A percentile compares a stretch with the other conserved stretches of the same genome.
Evolutionary conservation across 805 yeast genomes (phyloP).

Genomic region (Wickerhamiella siamensis): DNA sequence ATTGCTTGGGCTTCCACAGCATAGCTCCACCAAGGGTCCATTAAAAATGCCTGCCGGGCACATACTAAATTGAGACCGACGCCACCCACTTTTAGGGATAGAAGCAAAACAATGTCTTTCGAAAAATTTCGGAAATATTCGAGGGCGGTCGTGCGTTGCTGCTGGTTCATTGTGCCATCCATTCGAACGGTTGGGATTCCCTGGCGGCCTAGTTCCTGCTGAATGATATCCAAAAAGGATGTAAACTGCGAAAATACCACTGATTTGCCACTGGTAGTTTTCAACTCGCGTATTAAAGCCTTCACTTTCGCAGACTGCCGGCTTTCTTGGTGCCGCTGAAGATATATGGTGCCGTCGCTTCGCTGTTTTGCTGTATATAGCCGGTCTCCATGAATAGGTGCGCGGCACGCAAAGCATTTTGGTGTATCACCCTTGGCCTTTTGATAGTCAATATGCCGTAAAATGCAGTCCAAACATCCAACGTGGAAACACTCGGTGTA

Average conservation of each 20-base stretch:
- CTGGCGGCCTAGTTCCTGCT: constrained; percentile 37
- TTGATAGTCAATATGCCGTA: constrained; percentile 64
- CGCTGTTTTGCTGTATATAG: constrained; percentile 31
- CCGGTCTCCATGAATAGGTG: constrained; percentile 34
- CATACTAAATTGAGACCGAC: constrained; percentile 80
- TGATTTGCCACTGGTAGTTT: constrained; percentile 43
- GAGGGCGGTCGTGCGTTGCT: constrained; percentile 48
- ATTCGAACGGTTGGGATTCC: constrained; percentile 52
- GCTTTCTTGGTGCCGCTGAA: constrained; percentile 23
- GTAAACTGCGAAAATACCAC: constrained; percentile 90
- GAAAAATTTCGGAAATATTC: constrained; percentile 33
- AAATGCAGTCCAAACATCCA: constrained; percentile 58
- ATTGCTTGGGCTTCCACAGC: constrained; percentile 85
- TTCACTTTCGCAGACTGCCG: constrained; percentile 56
- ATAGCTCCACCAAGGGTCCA: constrained; percentile 98
- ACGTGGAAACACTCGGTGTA: constrained; percentile 71
- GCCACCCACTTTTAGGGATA: constrained; percentile 86
- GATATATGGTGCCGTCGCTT: constrained; percentile 10
- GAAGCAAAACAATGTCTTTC: constrained; percentile 36
- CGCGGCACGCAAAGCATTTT: constrained; percentile 69
- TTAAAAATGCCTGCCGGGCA: constrained; percentile 72
- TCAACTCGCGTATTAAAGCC: constrained; percentile 49
- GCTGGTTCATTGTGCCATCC: constrained; percentile 65
- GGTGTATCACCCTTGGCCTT: constrained; percentile 31
- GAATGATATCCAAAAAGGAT: constrained; percentile 61